Evolutionary conservation across 768 basidiomycete genomes (phyloP), one percentile per base, ranked within the genome.

Genomic region (Boletus subparvulus): DNA sequence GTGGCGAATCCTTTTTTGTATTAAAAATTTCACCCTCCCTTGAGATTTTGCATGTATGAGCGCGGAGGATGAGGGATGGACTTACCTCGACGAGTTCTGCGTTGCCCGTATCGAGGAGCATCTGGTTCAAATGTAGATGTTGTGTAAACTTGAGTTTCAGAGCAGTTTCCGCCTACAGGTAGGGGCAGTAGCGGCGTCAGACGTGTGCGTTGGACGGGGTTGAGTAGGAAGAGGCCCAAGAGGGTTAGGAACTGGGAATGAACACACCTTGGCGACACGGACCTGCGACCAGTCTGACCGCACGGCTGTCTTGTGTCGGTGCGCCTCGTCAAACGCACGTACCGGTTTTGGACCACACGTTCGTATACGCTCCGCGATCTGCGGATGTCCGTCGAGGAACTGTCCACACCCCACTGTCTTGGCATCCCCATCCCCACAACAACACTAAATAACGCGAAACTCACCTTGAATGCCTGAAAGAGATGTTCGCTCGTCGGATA

Each of bases 401-500:
- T 88, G 43, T 30, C 3, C 21, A 12, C 28, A 50, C 10, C 13
- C 16, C 21, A 46, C 36, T 2, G 19, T 11, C 10, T 19, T 26
- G 5, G 30, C 33, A 44, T 11, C 12, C 24, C 14, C n/a, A 12
- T 30, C 10, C 6, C 26, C 19, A 12, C 4, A 17, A 59, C 1
- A 28, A 44, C 14, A 21, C 12, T 33, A 6, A 47, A 40, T 7
- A 12, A n/a, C 8, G 52, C n/a, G 10, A 40, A 9, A 24, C 67
- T n/a, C 53, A 83, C 86, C 70, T 88, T 89, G 75, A 87, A 85
- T 0, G 88, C 86, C 63, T 89, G 87, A 62, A 88, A 89, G 19
- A 90, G 79, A 69, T 90, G 88, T 63, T 89, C 88, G 67, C 86
- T 86, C 8, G 88, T 90, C 0, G 86, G 86, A 61, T 89, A 90